Evolutionary conservation across 305 asterid genomes (phyloP).

Genomic region (Fraxinus latifolia): DNA sequence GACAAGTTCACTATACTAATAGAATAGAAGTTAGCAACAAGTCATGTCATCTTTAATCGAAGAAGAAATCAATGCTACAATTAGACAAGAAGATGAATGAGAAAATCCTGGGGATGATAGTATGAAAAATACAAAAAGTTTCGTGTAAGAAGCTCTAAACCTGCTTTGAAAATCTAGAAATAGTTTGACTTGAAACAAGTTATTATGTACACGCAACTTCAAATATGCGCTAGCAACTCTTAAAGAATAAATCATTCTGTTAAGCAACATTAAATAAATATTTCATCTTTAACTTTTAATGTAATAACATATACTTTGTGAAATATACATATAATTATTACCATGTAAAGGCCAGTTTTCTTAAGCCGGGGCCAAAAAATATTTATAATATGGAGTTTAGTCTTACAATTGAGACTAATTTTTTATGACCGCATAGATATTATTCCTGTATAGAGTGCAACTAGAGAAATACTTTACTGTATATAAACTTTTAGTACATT

Average conservation of each 20-base stretch:
- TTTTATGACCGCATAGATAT: neutral
- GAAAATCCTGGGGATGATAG: neutral
- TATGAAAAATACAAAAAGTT: neutral
- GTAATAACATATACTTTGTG: neutral
- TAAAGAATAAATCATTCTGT: neutral
- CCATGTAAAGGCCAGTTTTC: neutral
- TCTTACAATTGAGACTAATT: neutral
- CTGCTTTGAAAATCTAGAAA: neutral
- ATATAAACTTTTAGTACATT: neutral
- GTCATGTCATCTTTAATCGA: neutral
- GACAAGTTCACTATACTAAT: neutral
- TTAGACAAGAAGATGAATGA: neutral
- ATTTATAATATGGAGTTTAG: too few relatives aligned
- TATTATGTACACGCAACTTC: neutral
- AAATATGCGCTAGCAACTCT: neutral
- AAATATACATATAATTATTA: too few relatives aligned
- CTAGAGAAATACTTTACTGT: neutral
- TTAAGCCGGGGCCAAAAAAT: neutral
- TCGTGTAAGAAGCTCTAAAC: neutral
- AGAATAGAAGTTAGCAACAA: neutral
- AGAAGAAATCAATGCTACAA: neutral
- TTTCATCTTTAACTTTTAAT: too few relatives aligned
- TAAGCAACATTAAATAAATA: neutral
- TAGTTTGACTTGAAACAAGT: neutral
- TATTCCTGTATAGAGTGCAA: neutral